A percentile compares a stretch with the other conserved stretches of the same genome.
Evolutionary conservation across 2,329 filamentous ascomycete species (phyloP).

Genomic region (Pseudogymnoascus sp.): DNA sequence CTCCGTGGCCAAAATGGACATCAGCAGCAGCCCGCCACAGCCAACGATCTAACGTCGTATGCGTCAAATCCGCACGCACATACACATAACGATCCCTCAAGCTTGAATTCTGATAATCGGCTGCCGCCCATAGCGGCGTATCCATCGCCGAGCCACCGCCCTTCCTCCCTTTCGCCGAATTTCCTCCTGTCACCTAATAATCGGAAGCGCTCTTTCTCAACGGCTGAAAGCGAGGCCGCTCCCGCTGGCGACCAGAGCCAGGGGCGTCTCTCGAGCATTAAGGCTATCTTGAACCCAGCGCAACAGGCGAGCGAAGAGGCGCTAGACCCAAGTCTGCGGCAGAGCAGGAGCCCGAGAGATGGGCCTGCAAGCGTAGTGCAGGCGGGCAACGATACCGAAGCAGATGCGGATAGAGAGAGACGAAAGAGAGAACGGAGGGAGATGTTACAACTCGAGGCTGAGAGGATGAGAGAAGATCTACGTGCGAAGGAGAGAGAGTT

Average conservation of each 20-base stretch:
- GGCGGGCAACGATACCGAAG: neutral
- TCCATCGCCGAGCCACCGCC: constrained; percentile 36
- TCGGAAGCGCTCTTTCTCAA: constrained; percentile 61
- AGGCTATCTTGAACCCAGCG: constrained; percentile 61
- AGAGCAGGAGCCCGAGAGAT: constrained; percentile 11
- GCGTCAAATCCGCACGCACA: constrained; percentile 26
- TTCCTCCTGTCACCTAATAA: constrained; percentile 49
- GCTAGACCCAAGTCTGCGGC: constrained; percentile 10
- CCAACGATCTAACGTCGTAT: constrained; percentile 36
- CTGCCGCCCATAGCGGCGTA: constrained; percentile 40
- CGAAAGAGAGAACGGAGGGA: constrained; percentile 53
- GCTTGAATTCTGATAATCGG: constrained; percentile 47
- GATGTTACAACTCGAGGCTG: constrained; percentile 62
- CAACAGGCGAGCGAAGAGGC: constrained; percentile 16
- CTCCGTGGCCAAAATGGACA: constrained; percentile 20
- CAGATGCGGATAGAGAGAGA: constrained; percentile 29
- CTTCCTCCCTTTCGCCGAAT: constrained; percentile 50
- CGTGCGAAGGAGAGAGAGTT: constrained; percentile 26
- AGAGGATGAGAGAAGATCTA: constrained; percentile 50
- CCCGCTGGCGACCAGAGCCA: constrained; percentile 37
- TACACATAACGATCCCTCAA: constrained; percentile 29
- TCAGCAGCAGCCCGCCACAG: constrained; percentile 37
- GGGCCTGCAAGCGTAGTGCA: neutral
- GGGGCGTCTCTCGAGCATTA: constrained; percentile 65
- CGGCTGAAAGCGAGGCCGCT: constrained; percentile 38